These are phyloP conservation scores for Emiliania huxleyi DNA, from an alignment of 78 protist genomes.

Conservation along the genomic window DNA sequence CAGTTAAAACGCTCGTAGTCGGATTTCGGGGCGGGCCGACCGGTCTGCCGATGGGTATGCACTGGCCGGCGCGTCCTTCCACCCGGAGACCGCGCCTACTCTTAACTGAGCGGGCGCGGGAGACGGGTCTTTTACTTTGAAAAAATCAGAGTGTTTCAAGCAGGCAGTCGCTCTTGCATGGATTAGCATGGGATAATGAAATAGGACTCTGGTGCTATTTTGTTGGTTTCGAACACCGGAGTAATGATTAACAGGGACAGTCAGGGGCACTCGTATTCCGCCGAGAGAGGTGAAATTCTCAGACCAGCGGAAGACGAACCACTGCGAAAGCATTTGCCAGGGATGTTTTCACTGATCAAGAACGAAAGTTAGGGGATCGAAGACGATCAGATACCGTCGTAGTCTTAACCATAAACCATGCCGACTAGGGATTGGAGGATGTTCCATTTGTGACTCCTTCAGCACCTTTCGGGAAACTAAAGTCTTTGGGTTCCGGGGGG, in stretches of 20 bases:
- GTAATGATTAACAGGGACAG: conserved; percentile 84
- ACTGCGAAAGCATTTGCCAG: conserved; percentile 91
- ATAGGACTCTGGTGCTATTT: conserved; percentile 58
- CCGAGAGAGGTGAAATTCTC: conserved; percentile 93
- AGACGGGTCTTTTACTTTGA: conserved; percentile 67
- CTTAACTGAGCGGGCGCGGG: background rate
- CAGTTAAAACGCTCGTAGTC: conserved; percentile 53
- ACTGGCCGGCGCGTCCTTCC: background rate
- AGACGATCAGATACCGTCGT: conserved; percentile 94
- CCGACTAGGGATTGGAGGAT: conserved; percentile 81
- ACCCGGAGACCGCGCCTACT: background rate
- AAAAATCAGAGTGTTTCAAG: conserved; percentile 85
- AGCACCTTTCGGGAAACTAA: conserved; percentile 74
- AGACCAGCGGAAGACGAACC: conserved; percentile 79
- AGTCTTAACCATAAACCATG: conserved; percentile 92
- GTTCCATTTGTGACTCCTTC: conserved; percentile 34
- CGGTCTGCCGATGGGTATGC: conserved; percentile 1
- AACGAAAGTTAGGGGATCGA: conserved; percentile 94
- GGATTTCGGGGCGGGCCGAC: background rate
- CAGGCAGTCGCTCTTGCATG: conserved; percentile 68
- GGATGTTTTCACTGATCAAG: conserved; percentile 86
- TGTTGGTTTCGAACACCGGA: conserved; percentile 48
- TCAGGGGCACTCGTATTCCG: conserved; percentile 78
- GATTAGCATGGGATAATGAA: conserved; percentile 77
- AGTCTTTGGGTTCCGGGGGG: conserved; percentile 88